Conservation (phyloP, 257 asterid genomes). For the Nicotiana paniculata region DNA sequence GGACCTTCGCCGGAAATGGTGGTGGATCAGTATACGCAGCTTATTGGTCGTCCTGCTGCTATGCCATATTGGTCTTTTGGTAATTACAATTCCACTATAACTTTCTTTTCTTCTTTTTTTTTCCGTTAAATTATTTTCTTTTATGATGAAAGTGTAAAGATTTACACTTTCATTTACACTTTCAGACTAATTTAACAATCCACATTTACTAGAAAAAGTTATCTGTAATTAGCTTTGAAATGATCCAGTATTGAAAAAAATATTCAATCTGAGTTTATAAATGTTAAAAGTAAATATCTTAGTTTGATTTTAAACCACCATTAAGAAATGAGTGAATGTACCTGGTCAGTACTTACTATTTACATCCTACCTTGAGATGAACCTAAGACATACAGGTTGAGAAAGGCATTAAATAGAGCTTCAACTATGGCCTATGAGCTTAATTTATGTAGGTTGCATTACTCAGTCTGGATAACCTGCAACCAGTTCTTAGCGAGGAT, state of each 20-base stretch:
- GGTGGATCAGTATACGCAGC: constrained; percentile 71
- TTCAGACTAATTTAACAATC: no score
- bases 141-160: no score
- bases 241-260: no score
- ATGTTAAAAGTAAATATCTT: no score
- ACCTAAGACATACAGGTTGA: not conserved
- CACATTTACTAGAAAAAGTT: no score
- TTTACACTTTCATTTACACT: no score
- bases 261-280: no score
- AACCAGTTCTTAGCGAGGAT: not conserved
- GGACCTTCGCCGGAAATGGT: constrained; percentile 78
- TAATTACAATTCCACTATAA: constrained; percentile 6
- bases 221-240: no score
- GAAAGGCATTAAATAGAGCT: not conserved
- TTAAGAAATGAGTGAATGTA: not conserved
- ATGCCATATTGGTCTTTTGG: constrained; percentile 98
- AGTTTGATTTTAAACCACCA: not conserved
- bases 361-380: not conserved
- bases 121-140: no score
- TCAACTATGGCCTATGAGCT: not conserved
- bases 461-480: not conserved
- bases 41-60: constrained; percentile 84
- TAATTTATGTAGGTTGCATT: not conserved
- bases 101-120: not conserved
- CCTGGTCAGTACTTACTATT: not conserved